Evolutionary conservation across 2,329 filamentous ascomycete genomes (phyloP).

Genomic region (Cladosporium sp.): DNA sequence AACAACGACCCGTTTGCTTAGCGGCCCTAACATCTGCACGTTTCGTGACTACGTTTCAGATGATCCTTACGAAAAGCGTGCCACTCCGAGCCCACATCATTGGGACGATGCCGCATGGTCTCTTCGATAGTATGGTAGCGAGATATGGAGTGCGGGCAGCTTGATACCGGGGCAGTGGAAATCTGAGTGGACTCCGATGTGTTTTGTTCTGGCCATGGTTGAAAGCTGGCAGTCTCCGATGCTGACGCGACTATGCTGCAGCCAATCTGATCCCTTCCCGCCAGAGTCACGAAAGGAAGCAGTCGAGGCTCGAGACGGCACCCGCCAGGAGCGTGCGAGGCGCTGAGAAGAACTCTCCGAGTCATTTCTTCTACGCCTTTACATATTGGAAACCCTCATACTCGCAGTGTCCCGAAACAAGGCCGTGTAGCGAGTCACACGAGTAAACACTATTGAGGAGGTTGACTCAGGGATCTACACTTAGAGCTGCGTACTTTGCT

Average conservation of each 20-base stretch:
- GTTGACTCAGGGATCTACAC: neutral
- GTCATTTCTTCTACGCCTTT: neutral
- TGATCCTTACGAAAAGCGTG: neutral
- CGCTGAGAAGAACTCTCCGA: neutral
- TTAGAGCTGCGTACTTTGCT: neutral
- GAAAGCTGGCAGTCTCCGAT: neutral
- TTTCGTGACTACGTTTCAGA: neutral
- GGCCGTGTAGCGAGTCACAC: neutral
- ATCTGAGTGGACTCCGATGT: neutral
- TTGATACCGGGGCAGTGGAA: neutral
- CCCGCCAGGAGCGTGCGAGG: neutral
- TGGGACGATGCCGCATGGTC: neutral
- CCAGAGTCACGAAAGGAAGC: neutral
- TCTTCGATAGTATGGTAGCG: neutral
- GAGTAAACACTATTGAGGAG: neutral
- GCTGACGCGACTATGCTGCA: neutral
- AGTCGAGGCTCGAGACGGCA: neutral
- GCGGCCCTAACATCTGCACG: neutral
- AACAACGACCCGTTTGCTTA: neutral
- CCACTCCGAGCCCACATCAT: neutral
- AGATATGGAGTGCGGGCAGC: neutral
- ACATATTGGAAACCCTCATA: neutral
- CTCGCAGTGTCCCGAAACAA: neutral
- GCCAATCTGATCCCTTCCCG: neutral
- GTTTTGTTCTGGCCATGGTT: neutral